Evolutionary conservation across 108 stramenopile species (phyloP).

Genomic region (Fistulifera solaris): DNA sequence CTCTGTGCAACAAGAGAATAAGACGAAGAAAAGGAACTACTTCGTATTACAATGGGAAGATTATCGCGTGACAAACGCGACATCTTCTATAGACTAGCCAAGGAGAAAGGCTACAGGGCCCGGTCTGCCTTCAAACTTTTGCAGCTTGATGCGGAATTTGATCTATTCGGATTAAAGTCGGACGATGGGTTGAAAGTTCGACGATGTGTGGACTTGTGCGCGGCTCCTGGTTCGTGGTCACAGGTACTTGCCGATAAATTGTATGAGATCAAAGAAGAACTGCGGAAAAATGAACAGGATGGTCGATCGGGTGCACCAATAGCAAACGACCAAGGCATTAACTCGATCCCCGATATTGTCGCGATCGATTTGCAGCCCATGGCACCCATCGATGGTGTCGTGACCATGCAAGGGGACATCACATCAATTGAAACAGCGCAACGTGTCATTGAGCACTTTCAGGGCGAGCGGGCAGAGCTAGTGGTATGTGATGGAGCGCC

Average conservation of each 20-base stretch:
- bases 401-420: constrained; percentile 90
- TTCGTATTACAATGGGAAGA: constrained; percentile 63
- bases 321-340: not conserved
- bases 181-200: constrained; percentile 9
- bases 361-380: constrained; percentile 97
- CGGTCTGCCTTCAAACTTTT: constrained; percentile 96
- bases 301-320: not conserved
- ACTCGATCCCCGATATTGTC: constrained; percentile 50
- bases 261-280: constrained; percentile 2
- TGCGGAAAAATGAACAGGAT: not conserved
- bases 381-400: constrained; percentile 93
- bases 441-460: constrained; percentile 71
- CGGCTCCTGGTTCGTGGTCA: constrained; percentile 97
- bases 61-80: constrained; percentile 93
- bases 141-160: constrained; percentile 93
- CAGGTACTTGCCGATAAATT: constrained; percentile 83
- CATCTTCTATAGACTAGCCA: constrained; percentile 96
- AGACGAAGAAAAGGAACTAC: too few species aligned
- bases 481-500: constrained; percentile 99
- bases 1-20: too few species aligned
- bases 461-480: constrained; percentile 81
- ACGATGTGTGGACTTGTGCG: constrained; percentile 94
- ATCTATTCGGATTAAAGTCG: constrained; percentile 54
- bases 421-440: constrained; percentile 78
- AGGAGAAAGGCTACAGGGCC: constrained; percentile 92